Percentiles rank a stretch among this genome's conserved stretches.
phyloP scores from a whole-genome alignment of 1,284 basidiomycete species.

The Trametes pubescens region DNA sequence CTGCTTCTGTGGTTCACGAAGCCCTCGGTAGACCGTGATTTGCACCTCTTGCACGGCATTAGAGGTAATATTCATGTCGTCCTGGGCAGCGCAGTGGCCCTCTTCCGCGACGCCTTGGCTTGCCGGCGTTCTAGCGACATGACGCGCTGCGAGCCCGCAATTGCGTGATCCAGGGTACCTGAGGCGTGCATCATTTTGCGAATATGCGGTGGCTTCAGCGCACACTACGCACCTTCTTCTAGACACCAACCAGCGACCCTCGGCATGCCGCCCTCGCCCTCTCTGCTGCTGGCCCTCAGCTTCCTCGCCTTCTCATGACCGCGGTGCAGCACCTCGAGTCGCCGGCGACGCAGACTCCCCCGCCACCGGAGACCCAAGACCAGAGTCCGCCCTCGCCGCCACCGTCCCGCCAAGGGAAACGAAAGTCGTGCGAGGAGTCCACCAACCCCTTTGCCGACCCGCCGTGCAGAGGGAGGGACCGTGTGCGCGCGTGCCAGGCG shows the following conservation, averaged over 20 bases:
- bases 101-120: not conserved
- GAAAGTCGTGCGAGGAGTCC: not conserved
- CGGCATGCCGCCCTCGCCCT: slow-evolving; percentile 9
- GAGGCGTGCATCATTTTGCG: slow-evolving; percentile 22
- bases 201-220: slow-evolving; percentile 19
- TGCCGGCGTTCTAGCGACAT: slow-evolving; percentile 4
- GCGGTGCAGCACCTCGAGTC: slow-evolving; percentile 1
- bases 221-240: slow-evolving; percentile 7
- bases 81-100: not conserved
- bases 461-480: not conserved
- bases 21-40: not conserved
- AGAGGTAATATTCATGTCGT: not conserved
- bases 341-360: not conserved
- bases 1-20: no score
- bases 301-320: slow-evolving; percentile 5
- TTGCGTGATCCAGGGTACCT: slow-evolving; percentile 21
- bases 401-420: slow-evolving; percentile 4
- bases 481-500: not conserved
- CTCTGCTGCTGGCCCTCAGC: not conserved
- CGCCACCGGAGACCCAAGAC: not conserved
- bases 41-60: not conserved
- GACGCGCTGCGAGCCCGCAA: slow-evolving; percentile 16
- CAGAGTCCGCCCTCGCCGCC: slow-evolving; percentile 12
- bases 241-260: not conserved
- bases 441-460: slow-evolving; percentile 10